A percentile compares a stretch with the other conserved stretches of the same genome.
These are phyloP conservation scores for Botrytis galanthina DNA, from an alignment of 2,329 filamentous ascomycete species.

Conservation along the genomic window DNA sequence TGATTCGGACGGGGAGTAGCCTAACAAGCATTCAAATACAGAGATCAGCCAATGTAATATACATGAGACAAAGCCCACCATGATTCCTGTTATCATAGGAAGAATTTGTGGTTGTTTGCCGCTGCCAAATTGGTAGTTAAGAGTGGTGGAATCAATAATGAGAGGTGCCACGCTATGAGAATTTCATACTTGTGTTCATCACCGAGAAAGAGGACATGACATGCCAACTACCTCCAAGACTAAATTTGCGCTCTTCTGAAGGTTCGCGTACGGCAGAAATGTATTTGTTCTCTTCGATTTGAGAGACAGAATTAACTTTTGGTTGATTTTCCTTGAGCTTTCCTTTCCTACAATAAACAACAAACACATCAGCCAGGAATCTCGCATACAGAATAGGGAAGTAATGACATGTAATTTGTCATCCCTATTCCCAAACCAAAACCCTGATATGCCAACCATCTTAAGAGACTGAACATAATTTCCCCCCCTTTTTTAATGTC, in stretches of 20 bases:
- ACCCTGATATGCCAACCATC: slow-evolving; percentile 14
- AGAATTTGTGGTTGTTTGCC: background rate
- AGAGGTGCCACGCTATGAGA: slow-evolving; percentile 18
- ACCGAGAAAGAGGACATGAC: slow-evolving; percentile 18
- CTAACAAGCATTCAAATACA: slow-evolving; percentile 27
- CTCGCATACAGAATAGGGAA: slow-evolving; percentile 18
- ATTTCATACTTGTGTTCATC: slow-evolving; percentile 23
- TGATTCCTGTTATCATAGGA: slow-evolving; percentile 6
- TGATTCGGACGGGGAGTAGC: slow-evolving; percentile 36
- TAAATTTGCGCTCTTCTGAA: slow-evolving; percentile 15
- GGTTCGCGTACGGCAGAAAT: slow-evolving; percentile 7
- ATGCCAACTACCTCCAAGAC: slow-evolving; percentile 17
- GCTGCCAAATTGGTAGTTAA: slow-evolving; percentile 9
- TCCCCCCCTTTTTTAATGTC: background rate
- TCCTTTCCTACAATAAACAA: slow-evolving; percentile 18
- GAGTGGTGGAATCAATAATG: slow-evolving; percentile 8
- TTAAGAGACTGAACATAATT: slow-evolving; percentile 13
- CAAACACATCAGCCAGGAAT: slow-evolving; percentile 15
- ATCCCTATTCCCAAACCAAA: slow-evolving; percentile 19
- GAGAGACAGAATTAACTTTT: slow-evolving; percentile 1
- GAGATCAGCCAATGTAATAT: slow-evolving; percentile 21
- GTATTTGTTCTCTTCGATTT: slow-evolving; percentile 11
- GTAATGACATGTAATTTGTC: slow-evolving; percentile 21
- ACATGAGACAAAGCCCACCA: slow-evolving; percentile 20
- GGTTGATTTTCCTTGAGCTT: slow-evolving; percentile 3